A percentile compares a stretch with the other conserved stretches of the same genome.
These are phyloP conservation scores for Ceratobasidium sp. DNA, from an alignment of 1,284 basidiomycete genomes.

Conservation along the genomic window DNA sequence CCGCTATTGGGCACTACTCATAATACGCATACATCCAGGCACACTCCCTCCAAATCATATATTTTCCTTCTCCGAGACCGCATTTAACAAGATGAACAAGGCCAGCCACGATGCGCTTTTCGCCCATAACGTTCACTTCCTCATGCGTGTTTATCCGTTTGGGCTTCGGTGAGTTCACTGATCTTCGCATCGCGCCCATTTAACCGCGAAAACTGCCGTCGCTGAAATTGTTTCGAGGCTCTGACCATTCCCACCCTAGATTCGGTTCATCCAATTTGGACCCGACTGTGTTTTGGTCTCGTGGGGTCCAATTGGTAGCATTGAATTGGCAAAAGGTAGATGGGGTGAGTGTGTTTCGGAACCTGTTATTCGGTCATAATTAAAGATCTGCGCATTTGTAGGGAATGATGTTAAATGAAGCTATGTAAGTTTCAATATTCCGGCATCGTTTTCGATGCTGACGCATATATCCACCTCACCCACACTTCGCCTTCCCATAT, in stretches of 20 bases:
- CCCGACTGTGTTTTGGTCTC: constrained; percentile 91
- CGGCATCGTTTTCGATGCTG: too few relatives aligned
- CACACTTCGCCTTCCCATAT: too few relatives aligned
- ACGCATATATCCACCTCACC: constrained; percentile 27
- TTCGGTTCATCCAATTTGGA: constrained; percentile 86
- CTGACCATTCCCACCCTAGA: constrained; percentile 62
- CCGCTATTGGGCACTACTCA: not conserved
- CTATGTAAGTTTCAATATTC: constrained; percentile 20
- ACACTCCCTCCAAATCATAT: constrained; percentile 32
- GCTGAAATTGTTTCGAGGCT: not conserved
- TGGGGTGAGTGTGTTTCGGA: constrained; percentile 55
- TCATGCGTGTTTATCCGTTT: constrained; percentile 42
- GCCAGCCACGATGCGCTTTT: constrained; percentile 29
- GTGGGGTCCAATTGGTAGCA: constrained; percentile 94
- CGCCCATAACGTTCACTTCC: constrained; percentile 31
- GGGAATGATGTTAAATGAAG: constrained; percentile 42
- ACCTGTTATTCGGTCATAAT: not conserved
- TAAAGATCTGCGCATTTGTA: not conserved
- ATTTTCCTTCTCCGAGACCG: constrained; percentile 38
- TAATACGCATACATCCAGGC: constrained; percentile 1
- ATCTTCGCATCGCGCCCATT: too few relatives aligned
- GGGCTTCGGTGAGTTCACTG: constrained; percentile 34
- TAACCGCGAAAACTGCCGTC: constrained; percentile 71
- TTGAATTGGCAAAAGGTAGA: constrained; percentile 98
- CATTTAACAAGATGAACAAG: constrained; percentile 30